These are phyloP conservation scores for Gentiana macrophylla DNA, from an alignment of 257 asterid species.

Conservation along the genomic window DNA sequence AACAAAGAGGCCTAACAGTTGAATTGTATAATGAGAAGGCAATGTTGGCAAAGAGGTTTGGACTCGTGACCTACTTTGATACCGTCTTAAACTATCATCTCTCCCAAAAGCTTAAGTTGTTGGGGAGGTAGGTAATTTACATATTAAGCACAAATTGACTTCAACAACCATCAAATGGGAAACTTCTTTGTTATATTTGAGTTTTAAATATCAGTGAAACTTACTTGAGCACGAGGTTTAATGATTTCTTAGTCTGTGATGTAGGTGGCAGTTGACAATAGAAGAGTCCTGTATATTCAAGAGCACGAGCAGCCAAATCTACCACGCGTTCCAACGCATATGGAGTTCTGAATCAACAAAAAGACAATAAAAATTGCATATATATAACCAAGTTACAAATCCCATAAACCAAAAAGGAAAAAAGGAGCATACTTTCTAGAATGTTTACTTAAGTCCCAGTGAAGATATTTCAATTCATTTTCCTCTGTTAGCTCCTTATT, in stretches of 20 bases:
- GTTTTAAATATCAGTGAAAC: slow-evolving; percentile 1
- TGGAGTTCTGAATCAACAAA: slow-evolving; percentile 42
- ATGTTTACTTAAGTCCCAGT: slow-evolving; percentile 83
- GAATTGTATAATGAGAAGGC: too few species aligned
- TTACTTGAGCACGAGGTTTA: slow-evolving; percentile 16
- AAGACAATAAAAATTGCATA: slow-evolving; percentile 6
- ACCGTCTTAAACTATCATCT: too few species aligned
- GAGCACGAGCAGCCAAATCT: slow-evolving; percentile 63
- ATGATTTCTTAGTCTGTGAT: slow-evolving; percentile 30
- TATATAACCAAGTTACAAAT: too few species aligned
- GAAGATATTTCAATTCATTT: slow-evolving; percentile 77
- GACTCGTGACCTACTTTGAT: too few species aligned
- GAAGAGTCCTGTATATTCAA: slow-evolving; percentile 68
- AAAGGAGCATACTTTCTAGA: slow-evolving; percentile 48
- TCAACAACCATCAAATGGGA: too few species aligned
- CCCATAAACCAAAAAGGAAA: background rate
- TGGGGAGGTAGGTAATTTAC: too few species aligned
- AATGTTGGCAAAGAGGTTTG: too few species aligned
- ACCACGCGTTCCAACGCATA: slow-evolving; percentile 52
- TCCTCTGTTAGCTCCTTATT: slow-evolving; percentile 57
- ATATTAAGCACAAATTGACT: too few species aligned
- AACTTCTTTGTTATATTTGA: too few species aligned
- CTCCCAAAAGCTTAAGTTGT: too few species aligned
- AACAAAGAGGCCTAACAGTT: too few species aligned
- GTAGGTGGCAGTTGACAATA: slow-evolving; percentile 45